These are phyloP conservation scores for Candida nitratophila DNA, from an alignment of 805 yeast species.

Conservation along the genomic window DNA sequence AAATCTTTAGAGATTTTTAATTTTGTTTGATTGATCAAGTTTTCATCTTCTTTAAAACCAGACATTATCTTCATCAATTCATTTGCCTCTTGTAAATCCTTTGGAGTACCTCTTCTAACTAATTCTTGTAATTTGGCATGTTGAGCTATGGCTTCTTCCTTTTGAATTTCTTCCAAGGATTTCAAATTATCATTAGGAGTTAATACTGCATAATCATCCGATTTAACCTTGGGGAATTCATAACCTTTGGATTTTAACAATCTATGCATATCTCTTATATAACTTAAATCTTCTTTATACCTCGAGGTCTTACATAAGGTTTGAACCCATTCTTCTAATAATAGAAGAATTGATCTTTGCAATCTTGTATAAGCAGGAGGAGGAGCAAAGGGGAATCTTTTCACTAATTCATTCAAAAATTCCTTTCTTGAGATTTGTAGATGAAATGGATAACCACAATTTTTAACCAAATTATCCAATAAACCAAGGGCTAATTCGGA, in stretches of 20 bases:
- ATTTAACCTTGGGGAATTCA: conserved; percentile 83
- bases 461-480: conserved; percentile 87
- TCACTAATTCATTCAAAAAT: conserved; percentile 87
- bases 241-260: conserved; percentile 86
- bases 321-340: conserved; percentile 95
- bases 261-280: conserved; percentile 93
- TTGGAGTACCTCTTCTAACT: conserved; percentile 91
- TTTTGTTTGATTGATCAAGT: conserved; percentile 53
- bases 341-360: conserved; percentile 79
- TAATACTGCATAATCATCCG: conserved; percentile 88
- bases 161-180: conserved; percentile 82
- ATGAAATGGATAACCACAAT: conserved; percentile 97
- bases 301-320: conserved; percentile 86
- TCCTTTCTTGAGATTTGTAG: conserved; percentile 92
- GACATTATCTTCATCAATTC: conserved; percentile 97
- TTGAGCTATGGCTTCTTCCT: conserved; percentile 89
- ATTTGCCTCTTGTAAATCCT: conserved; percentile 93
- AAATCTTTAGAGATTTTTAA: conserved; percentile 79
- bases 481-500: conserved; percentile 66
- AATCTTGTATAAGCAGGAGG: conserved; percentile 77
- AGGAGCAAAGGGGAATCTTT: conserved; percentile 91
- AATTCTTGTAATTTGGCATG: conserved; percentile 93
- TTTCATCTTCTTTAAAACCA: conserved; percentile 84
- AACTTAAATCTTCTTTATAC: conserved; percentile 87
- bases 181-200: conserved; percentile 84